Evolutionary conservation across 2,329 filamentous ascomycete species (phyloP), one percentile per base, ranked within the genome.

Genomic region (Karstenula rhodostoma): DNA sequence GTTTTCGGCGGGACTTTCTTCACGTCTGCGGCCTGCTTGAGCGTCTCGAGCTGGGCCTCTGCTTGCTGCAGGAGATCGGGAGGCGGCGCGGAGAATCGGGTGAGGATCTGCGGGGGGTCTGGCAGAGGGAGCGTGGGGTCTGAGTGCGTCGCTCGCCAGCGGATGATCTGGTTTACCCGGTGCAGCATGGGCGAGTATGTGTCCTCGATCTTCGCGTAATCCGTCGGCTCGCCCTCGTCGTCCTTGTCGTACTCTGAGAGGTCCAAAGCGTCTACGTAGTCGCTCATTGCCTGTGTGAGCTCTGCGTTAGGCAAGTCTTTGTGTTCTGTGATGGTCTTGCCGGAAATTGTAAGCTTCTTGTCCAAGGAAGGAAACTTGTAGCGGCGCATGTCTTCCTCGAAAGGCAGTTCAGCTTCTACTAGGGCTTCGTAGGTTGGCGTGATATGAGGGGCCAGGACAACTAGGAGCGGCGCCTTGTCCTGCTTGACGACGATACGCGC

Each of bases 251-350:
- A 88, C 0, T 77, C 83, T 1, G 90, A 90, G 2, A 99, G 81
- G 70, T 97, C 94, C 94, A 99, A 97, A 8, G 87, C 88, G 74
- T 98, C 93, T 8, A 99, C 93, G 68, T 94, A 98, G 64, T 92
- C 88, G 74, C 89, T 90, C 94, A 99, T 98, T 1, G 93, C 90
- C 51, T 89, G 81, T 56, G 87, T 85, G 25, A 99, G 83, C 33
- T 91, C 87, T 2, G 91, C 84, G 10, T 83, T 89, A 0, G 95
- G 95, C 1, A 99, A 82, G 61, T 96, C 89, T 37, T 92, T 90
- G 71, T 99, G 94, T 68, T 94, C 89, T 12, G 87, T 91, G 51
- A 97, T 81, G 9, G 86, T 85, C 65, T 92, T 91, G 0, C 94
- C 94, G 12, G 89, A 93, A n/a, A 96, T 85, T 0, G 94, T 97